Evolutionary conservation across 768 basidiomycete genomes (phyloP).

Genomic region (Cystofilobasidium ferigula): DNA sequence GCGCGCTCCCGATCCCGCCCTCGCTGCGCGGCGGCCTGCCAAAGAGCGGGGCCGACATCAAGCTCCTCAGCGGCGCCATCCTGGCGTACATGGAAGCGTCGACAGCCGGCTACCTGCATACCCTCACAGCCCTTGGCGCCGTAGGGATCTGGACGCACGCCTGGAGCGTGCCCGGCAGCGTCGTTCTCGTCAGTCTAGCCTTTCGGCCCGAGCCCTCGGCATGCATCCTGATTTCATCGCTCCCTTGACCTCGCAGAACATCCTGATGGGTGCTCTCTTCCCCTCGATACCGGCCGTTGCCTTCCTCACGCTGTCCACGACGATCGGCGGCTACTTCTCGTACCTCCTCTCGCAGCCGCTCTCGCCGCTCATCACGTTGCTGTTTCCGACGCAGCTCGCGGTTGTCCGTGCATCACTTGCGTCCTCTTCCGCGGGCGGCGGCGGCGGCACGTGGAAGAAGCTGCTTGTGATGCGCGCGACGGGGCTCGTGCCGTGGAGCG

Average conservation of each 20-base stretch:
- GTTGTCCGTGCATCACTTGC: conserved; percentile 73
- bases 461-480: conserved; percentile 77
- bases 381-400: conserved; percentile 74
- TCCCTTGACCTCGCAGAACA: conserved; percentile 50
- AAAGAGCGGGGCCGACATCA: conserved; percentile 22
- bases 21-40: conserved; percentile 6
- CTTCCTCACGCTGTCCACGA: conserved; percentile 72
- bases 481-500: conserved; percentile 92
- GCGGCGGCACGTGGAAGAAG: conserved; percentile 57
- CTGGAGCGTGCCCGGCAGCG: conserved; percentile 91
- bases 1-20: conserved; percentile 22
- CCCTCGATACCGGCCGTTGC: conserved; percentile 70
- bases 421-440: conserved; percentile 33
- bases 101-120: conserved; percentile 45
- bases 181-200: conserved; percentile 51
- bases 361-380: conserved; percentile 64
- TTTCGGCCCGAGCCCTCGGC: too few species aligned
- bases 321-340: conserved; percentile 70
- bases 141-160: conserved; percentile 92
- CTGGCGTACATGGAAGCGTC: conserved; percentile 20
- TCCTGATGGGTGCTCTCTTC: conserved; percentile 75
- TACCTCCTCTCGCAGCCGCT: conserved; percentile 71
- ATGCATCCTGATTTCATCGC: not conserved
- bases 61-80: conserved; percentile 18
- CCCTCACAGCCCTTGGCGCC: conserved; percentile 67